Base-by-base conservation (phyloP, 805 yeast species). In the Hanseniaspora jakobsenii region DNA sequence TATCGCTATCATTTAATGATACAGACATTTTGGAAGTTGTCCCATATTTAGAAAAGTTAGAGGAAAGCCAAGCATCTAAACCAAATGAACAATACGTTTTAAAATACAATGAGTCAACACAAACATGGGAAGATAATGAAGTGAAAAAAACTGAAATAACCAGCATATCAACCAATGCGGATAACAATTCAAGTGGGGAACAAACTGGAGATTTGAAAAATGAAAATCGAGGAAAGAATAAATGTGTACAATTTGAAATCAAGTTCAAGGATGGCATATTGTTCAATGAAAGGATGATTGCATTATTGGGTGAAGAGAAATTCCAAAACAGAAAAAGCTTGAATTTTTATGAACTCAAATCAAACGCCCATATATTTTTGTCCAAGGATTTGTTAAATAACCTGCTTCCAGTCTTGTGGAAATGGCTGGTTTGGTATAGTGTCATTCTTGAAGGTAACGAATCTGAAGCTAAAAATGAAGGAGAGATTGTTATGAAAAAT, bases 361-460 rank as follows among this genome's bases (percentile, higher is more conserved):
- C n/a, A 9, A 29, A 26, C 13, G 22, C 16, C 6, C 24, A 28
- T 12, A 7, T 37, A 14, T 27, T 28, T 19, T 12, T 41, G 3
- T 8, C 16, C 17, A 27, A 23, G 27, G 44, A 40, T n/a, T 18
- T 40, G 9, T 6, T 41, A 19, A 41, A 41, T 29, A 35, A 29
- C 6, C 16, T 35, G 13, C 22, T 42, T 13, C 24, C 39, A 6
- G 62, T 57, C 30, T 44, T 61, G 13, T 35, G 59, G 35, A 55
- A 52, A 30, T 61, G 63, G 63, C 31, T 53, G 17, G 44, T 49
- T 13, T 61, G 65, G 65, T 57, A 55, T 8, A 41, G 49, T 9
- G 31, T 53, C 39, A 48, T 61, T 28, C 56, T 57, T 32, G 65
- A 61, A 36, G 54, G 59, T 14, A 52, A 56, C 53, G 45, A 55